Evolutionary conservation across 2,329 filamentous ascomycete species (phyloP), one percentile per base, ranked within the genome.

Genomic region (Blastomyces emzantsi): DNA sequence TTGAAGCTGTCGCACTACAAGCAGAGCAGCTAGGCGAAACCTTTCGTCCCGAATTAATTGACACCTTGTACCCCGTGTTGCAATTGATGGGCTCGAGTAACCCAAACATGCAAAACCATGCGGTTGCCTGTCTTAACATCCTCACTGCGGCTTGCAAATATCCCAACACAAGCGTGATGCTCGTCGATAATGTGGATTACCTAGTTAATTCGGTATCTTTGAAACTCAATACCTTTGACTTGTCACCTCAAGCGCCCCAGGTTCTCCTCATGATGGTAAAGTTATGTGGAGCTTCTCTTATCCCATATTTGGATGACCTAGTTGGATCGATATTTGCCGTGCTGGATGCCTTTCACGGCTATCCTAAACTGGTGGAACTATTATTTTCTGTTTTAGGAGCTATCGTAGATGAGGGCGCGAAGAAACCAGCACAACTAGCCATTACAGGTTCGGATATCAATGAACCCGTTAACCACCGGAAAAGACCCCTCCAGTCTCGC

Each of bases 221-320:
- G 65, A 90, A 92, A 66, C 83, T 99, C 8, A 97, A 96, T 70
- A 90, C 90, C 0, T 90, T 97, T 67, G 92, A 97, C 67, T 88
- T 97, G 61, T 93, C 92, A 0, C 92, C 93, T 1, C 90, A 96
- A 66, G 92, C 91, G 2, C 92, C 92, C 2, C 89, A 93, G 68
- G 94, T 97, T 1, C 77, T 99, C 59, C 83, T 89, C 7, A 97
- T 99, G 92, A 95, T 97, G 90, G 87, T 97, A 65, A 87, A 85
- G 33, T 82, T 99, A 17, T 90, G 92, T 22, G 94, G 94, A 0
- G 87, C 92, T 1, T 82, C 82, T 8, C 75, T 99, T 28, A 81
- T 99, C 13, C 92, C 92, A 0, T 97, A 92, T 71, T 80, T 99
- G 1, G 93, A 97, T 71, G 94, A 99, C 72, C 85, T 96, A 0